Evolutionary conservation across 148 eudicot species (phyloP).

Genomic region (Rhododendron williamsianum): DNA sequence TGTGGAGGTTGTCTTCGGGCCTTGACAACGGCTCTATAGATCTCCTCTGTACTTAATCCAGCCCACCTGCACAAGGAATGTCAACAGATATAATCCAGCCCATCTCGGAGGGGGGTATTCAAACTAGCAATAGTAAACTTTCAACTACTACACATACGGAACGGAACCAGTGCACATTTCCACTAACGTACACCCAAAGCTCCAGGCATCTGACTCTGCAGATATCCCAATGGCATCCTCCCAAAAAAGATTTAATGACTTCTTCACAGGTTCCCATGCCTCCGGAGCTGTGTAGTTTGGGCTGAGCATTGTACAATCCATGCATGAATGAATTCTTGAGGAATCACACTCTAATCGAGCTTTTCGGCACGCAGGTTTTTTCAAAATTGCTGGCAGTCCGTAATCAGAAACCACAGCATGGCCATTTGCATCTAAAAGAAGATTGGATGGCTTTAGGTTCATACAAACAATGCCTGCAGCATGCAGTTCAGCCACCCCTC

Average conservation of each 20-base stretch:
- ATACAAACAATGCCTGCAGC: slow-evolving; percentile 98
- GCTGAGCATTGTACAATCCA: slow-evolving; percentile 96
- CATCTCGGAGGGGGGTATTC: neutral
- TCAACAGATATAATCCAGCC: slow-evolving; percentile 13
- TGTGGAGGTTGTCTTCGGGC: slow-evolving; percentile 89
- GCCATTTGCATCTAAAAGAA: slow-evolving; percentile 79
- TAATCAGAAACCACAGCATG: slow-evolving; percentile 93
- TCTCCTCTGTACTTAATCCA: slow-evolving; percentile 89
- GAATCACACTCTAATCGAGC: slow-evolving; percentile 73
- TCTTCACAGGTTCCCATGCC: slow-evolving; percentile 97
- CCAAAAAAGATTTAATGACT: slow-evolving; percentile 84
- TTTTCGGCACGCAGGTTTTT: slow-evolving; percentile 81
- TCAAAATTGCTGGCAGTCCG: slow-evolving; percentile 89
- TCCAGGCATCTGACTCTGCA: slow-evolving; percentile 97
- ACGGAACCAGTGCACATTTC: slow-evolving; percentile 98
- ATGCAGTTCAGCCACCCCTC: slow-evolving; percentile 97
- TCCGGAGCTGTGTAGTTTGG: slow-evolving; percentile 98
- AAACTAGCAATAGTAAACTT: slow-evolving; percentile 7
- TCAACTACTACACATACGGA: slow-evolving; percentile 56
- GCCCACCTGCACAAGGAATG: slow-evolving; percentile 66
- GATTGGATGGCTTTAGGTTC: slow-evolving; percentile 92
- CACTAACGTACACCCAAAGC: slow-evolving; percentile 97
- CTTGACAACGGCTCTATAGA: slow-evolving; percentile 80
- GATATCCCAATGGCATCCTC: slow-evolving; percentile 94
- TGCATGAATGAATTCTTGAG: slow-evolving; percentile 81